Evolutionary conservation across 2,329 filamentous ascomycete genomes (phyloP).

Genomic region (Neonectria hederae): DNA sequence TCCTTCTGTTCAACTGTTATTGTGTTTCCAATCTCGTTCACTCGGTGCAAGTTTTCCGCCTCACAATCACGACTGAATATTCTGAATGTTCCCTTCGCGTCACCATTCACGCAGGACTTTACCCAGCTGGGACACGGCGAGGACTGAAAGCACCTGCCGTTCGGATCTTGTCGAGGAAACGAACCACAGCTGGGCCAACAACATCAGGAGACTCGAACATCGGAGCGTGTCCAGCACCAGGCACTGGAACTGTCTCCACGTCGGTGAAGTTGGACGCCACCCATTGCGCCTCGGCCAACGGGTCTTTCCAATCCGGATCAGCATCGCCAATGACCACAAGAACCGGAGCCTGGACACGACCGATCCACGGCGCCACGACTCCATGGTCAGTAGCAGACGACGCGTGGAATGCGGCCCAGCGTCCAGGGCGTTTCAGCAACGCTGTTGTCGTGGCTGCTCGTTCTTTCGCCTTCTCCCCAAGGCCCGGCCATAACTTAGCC

Average conservation of each 20-base stretch:
- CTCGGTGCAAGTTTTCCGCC: too few relatives aligned
- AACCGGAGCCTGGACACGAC: conserved; percentile 26
- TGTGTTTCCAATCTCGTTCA: too few relatives aligned
- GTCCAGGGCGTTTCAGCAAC: conserved; percentile 24
- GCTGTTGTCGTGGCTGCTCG: conserved; percentile 17
- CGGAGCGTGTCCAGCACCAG: conserved; percentile 26
- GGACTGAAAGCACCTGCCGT: not conserved
- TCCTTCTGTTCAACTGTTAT: too few relatives aligned
- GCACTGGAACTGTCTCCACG: conserved; percentile 12
- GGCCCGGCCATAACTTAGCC: conserved; percentile 27
- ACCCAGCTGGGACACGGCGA: too few relatives aligned
- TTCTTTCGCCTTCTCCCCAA: conserved; percentile 20
- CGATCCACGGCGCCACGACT: conserved; percentile 18
- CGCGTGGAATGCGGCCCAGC: conserved; percentile 30
- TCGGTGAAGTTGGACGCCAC: conserved; percentile 21
- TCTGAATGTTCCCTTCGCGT: too few relatives aligned
- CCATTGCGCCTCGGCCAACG: conserved; percentile 26
- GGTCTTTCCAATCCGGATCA: conserved; percentile 29
- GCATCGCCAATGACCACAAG: conserved; percentile 29
- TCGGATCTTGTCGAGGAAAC: conserved; percentile 15
- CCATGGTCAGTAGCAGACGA: conserved; percentile 24
- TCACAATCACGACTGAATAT: too few relatives aligned
- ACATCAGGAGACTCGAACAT: conserved; percentile 24
- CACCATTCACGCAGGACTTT: too few relatives aligned
- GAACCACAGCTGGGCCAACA: conserved; percentile 12